Evolutionary conservation across 2,329 filamentous ascomycete genomes (phyloP), one percentile per base, ranked within the genome.

Genomic region (Paraphaeosphaeria minitans): DNA sequence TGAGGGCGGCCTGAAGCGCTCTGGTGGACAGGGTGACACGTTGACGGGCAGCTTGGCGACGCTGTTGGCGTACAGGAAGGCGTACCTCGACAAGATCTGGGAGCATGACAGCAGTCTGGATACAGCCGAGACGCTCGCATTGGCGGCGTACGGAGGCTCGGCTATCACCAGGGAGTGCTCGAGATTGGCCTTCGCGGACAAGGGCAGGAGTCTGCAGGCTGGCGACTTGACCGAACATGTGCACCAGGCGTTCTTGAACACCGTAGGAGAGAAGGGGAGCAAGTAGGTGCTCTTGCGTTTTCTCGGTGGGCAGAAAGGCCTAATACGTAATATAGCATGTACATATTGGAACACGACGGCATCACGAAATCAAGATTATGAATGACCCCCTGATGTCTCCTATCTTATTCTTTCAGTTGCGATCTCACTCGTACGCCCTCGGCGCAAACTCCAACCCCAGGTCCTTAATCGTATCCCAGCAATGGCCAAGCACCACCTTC

Each of bases 1-100:
- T 2, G 79, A 87, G 70, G 95, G 95, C 9, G 94, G 94, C 0
- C 78, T 87, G 75, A 99, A 99, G 85, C 84, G 95, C 64, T 94
- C 91, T 58, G 95, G 94, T 49, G 95, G 95, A 0, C 95, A 99
- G 79, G 95, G 95, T 1, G 95, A 99, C 78, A 98, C 95, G 4
- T 81, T 99, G 65, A 98, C 95, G 0, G 95, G 95, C 1, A 88
- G 88, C 35, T 81, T 99, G 64, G 95, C 91, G 1, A 98, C 95
- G 3, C 87, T 99, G 66, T 78, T 98, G 63, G 93, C 87, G 1
- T 99, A 94, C 88, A 84, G 94, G 60, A 89, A 88, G 74, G 92
- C 92, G 22, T 99, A 99, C 76, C 82, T 92, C 55, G 91, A 97
- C 58, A 83, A 84, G 29, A 77, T 97, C 4, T 98, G 94, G 94